Conservation (phyloP, 306 rosid species). For the Dalbergia cochinchinensis region DNA sequence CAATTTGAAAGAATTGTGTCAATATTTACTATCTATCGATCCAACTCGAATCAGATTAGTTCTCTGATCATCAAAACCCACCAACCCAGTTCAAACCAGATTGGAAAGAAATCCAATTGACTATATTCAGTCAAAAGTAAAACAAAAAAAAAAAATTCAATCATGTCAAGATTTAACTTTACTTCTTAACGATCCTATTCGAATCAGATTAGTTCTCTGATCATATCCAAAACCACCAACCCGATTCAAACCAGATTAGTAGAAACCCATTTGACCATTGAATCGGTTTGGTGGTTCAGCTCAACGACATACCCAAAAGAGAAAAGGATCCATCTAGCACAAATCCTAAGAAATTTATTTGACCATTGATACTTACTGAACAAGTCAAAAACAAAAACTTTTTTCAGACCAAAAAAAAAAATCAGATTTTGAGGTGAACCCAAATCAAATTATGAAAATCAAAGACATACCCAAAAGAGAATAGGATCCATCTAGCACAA, state of each 20-base stretch:
- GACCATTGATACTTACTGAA: background rate
- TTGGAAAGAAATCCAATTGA: background rate
- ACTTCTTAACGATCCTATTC: background rate
- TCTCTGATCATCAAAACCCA: no score
- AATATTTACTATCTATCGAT: no score
- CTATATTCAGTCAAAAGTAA: background rate
- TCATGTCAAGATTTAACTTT: no score
- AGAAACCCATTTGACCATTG: background rate
- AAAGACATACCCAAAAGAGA: slow-evolving; percentile 81
- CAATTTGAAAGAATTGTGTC: background rate
- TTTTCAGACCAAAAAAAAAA: background rate
- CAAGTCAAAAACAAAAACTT: background rate
- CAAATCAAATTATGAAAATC: background rate
- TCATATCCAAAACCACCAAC: background rate
- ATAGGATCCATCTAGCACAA: slow-evolving; percentile 78
- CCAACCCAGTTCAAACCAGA: background rate
- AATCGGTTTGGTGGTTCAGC: no score
- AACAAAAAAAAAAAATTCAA: background rate
- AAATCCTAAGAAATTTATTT: slow-evolving; percentile 44
- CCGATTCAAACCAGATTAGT: background rate
- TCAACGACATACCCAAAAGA: slow-evolving; percentile 86
- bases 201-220: no score
- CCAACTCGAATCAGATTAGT: background rate
- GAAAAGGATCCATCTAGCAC: slow-evolving; percentile 80
- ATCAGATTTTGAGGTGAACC: background rate